Evolutionary conservation across 2,329 filamentous ascomycete genomes (phyloP), one percentile per base, ranked within the genome.

Genomic region (Trichoderma afroharzianum): DNA sequence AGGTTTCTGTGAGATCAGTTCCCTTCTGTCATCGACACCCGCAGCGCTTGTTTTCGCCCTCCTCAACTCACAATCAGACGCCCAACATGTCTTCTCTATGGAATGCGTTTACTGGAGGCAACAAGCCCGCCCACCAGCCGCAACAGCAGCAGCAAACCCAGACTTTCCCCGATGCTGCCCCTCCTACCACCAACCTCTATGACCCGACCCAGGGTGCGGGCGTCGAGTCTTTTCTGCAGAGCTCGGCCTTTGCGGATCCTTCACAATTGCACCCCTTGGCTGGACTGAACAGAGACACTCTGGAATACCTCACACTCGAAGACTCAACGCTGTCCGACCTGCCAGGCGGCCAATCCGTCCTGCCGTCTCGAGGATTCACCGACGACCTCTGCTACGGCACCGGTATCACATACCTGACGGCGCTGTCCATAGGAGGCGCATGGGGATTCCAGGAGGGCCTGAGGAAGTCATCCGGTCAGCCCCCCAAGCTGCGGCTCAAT

Each of bases 321-420:
- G 97, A 99, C 81, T 93, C 94, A 63, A 89, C 91, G 32, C 90
- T 98, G 72, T 94, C 94, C 73, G 91, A 97, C 78, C 88, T 97
- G 24, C 94, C 95, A 63, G 95, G 94, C 78, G 88, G 91, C 72
- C 92, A 93, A 80, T 97, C 95, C 57, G 92, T 95, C 69, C 88
- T 99, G 69, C 96, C 97, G 57, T 98, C 95, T 71, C 92, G 96
- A 81, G 96, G 96, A 80, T 99, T 97, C 90, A 97, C 95, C 73
- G 96, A 99, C 80, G 96, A 99, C 82, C 89, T 99, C 72, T 98
- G 96, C 84, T 99, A 99, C 82, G 96, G 97, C 79, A 97, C 96
- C 26, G 96, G 96, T 77, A 91, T 95, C 74, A 97, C 94, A 79
- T 99, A 99, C 81, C 86, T 99, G 73, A 86, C 93, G n/a, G 96